Base-by-base conservation (phyloP, 2,329 filamentous ascomycete species). In the Alternaria sp. region DNA sequence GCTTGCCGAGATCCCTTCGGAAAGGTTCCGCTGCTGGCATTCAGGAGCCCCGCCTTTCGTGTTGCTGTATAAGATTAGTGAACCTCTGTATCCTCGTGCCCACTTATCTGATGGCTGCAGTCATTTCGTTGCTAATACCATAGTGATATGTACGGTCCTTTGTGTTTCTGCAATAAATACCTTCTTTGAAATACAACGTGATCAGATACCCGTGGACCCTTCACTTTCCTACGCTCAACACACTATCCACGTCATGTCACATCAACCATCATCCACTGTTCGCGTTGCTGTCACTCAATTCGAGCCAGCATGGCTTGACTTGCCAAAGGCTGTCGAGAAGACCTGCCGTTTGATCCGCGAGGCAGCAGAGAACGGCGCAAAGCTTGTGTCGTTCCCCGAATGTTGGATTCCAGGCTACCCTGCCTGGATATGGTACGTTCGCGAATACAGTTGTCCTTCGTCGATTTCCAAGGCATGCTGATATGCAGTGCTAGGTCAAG, bases 231-330 rank as follows among this genome's bases (percentile, higher is more conserved):
- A 40, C n/a, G 36, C 36, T 40, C 36, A 40, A 40, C 36, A 40
- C 15, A 40, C n/a, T 40, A 9, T 40, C 36, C 36, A 40, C 36
- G n/a, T 40, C 36, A 40, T 40, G 36, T 40, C 36, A 17, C 36
- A 40, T 40, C 36, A 40, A 11, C 36, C n/a, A 17, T 17, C 36
- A 40, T 40, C 36, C 36, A 40, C 36, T 40, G 36, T 51, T 13
- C n/a, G n/a, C n/a, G 83, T 87, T 6, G 85, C 83, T 26, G 85
- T 85, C 12, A 83, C 86, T 1, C 87, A 90, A 70, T 83, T 85
- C 6, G 88, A 90, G 74, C 87, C 88, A 0, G 83, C 80, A 2
- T 90, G 87, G 87, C 81, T 90, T 8, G 85, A 90, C 68, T 82
- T 90, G 3, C 78, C 83, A 8, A 84, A 74, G 0, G 81, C 83